Evolutionary conservation across 345 rosid species (phyloP).

Genomic region (Schrenkiella parvula): DNA sequence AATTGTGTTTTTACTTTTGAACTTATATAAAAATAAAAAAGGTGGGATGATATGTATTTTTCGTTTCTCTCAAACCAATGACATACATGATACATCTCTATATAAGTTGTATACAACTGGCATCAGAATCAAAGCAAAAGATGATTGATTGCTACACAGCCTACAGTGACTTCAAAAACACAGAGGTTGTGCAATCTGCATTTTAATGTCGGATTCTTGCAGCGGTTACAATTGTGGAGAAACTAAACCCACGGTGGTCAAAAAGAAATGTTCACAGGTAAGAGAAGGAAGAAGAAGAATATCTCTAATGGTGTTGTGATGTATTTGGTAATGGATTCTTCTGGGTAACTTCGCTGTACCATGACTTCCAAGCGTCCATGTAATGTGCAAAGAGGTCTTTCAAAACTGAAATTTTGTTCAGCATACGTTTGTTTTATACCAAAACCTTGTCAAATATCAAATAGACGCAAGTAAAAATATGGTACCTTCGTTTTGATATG

Average conservation of each 20-base stretch:
- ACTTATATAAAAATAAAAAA: not conserved
- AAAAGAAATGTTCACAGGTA: constrained; percentile 18
- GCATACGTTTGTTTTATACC: not conserved
- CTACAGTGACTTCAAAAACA: constrained; percentile 15
- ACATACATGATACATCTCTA: not conserved
- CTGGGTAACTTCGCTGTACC: constrained; percentile 71
- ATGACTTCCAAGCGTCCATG: constrained; percentile 87
- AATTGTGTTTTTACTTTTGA: not conserved
- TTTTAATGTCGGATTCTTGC: constrained; percentile 10
- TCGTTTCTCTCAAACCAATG: not conserved
- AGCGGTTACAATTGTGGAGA: constrained; percentile 25
- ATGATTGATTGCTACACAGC: constrained; percentile 2
- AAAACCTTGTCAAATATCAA: not conserved
- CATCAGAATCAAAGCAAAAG: not conserved
- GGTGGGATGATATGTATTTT: not conserved
- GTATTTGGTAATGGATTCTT: constrained; percentile 41
- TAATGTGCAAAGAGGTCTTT: constrained; percentile 82
- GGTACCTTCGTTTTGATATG: constrained; percentile 73
- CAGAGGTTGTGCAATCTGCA: not conserved
- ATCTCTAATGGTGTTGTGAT: constrained; percentile 29
- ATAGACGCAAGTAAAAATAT: not conserved
- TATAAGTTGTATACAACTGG: constrained; percentile 8
- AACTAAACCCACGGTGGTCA: constrained; percentile 9
- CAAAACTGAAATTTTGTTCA: constrained; percentile 51
- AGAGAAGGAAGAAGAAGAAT: not conserved